phyloP scores from a whole-genome alignment of 2,329 filamentous ascomycete species.

The Cercospora janseana region DNA sequence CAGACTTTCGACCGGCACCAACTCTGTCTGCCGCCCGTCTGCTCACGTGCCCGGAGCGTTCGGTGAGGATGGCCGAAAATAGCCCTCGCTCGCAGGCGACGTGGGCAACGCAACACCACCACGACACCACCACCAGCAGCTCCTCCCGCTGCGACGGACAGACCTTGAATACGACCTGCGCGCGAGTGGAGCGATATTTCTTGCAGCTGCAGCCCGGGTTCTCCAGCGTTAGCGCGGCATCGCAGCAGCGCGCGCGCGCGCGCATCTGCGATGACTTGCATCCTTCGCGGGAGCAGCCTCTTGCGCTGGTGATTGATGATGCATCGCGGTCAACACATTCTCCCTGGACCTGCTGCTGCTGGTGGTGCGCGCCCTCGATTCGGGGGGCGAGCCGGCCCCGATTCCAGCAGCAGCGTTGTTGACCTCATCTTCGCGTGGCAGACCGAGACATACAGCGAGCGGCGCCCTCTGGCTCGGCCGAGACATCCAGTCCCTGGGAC shows the following conservation, averaged over 20 bases:
- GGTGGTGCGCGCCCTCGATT: not conserved
- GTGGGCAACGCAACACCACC: too few species aligned
- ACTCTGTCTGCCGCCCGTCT: too few species aligned
- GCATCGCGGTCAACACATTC: too few species aligned
- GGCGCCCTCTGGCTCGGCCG: not conserved
- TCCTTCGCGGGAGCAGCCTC: not conserved
- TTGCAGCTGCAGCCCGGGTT: too few species aligned
- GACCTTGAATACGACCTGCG: slow-evolving; percentile 3
- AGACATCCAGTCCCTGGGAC: too few species aligned
- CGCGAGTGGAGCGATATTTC: slow-evolving; percentile 4
- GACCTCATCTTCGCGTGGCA: not conserved
- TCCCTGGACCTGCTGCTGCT: not conserved
- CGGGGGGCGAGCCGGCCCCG: not conserved
- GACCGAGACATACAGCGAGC: slow-evolving; percentile 1
- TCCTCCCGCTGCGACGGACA: not conserved
- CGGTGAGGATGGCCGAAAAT: too few species aligned
- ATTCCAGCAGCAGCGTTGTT: not conserved
- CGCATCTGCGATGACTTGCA: slow-evolving; percentile 7
- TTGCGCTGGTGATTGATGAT: too few species aligned
- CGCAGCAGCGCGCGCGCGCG: too few species aligned
- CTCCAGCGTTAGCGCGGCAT: too few species aligned
- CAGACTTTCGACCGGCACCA: not conserved
- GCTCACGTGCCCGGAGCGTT: too few species aligned
- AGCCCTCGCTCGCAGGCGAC: too few species aligned
- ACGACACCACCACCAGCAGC: too few species aligned